Evolutionary conservation across 2,329 filamentous ascomycete genomes (phyloP), one percentile per base, ranked within the genome.

Genomic region (Aspergillus terreus): DNA sequence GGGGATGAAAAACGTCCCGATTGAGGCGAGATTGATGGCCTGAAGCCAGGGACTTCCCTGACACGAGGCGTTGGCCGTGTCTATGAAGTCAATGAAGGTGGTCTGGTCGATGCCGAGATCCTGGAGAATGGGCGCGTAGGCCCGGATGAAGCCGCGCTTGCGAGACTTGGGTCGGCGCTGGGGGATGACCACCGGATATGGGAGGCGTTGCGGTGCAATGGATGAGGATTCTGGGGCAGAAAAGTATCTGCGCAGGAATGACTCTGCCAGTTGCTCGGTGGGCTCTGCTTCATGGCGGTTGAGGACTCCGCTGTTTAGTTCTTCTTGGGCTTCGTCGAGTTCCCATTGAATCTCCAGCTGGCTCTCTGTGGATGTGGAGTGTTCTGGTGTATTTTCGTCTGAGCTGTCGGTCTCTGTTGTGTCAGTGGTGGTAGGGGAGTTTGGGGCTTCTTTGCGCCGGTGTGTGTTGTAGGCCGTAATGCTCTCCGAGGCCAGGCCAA

Each of bases 11-110:
- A 70, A 63, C 0, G 69, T 71, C 1, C 69, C 70, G 6, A 68
- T 65, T 0, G 72, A 72, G 1, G 73, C 72, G 1, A 76, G 35
- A 44, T 77, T 77, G 36, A 76, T 63, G 40, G 74, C 62, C n/a
- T 71, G 57, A 14, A 77, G 55, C 62, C 64, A 73, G 1, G 63
- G 65, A 2, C 55, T 66, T 6, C 67, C 71, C 55, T 72, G 66
- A 2, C 72, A 68, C 1, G 75, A 70, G 38, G 72, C 68, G 33
- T 70, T 59, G 47, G 68, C 65, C 4, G 62, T 64, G 21, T 71
- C 60, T 15, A 74, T 52, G 47, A 75, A 75, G 10, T 67, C 60
- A 3, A 74, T 43, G 30, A 73, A 75, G 40, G 63, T 67, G 9
- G 56, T 55, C 49, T 74, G 63, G 46, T 63, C 57, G 42, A 75